Evolutionary conservation across 148 eudicot species (phyloP).

Genomic region (Rhododendron henanense): DNA sequence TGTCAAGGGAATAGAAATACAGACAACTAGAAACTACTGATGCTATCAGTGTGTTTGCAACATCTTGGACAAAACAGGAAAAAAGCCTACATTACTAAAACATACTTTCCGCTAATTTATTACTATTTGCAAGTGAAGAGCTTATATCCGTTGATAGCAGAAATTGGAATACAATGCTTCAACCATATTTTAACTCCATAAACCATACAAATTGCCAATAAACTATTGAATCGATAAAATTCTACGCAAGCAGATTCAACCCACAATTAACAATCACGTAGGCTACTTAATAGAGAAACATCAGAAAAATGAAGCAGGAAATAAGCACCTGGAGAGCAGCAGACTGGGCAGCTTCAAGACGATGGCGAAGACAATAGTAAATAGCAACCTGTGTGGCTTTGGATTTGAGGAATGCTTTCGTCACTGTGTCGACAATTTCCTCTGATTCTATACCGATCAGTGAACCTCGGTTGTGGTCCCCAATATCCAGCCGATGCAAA

Average conservation of each 20-base stretch:
- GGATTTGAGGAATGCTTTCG: slow-evolving; percentile 59
- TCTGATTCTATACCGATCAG: slow-evolving; percentile 44
- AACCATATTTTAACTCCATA: neutral
- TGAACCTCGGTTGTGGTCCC: slow-evolving; percentile 38
- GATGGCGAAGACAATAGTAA: slow-evolving; percentile 83
- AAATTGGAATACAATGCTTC: neutral
- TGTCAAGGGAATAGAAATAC: neutral
- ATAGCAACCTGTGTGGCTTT: slow-evolving; percentile 74
- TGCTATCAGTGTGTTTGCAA: neutral
- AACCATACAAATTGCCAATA: neutral
- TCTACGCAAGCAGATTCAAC: neutral
- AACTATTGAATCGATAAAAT: neutral
- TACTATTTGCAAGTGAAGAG: neutral
- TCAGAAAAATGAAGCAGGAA: slow-evolving; percentile 1
- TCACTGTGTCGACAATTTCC: slow-evolving; percentile 52
- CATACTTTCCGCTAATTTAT: neutral
- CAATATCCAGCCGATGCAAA: slow-evolving; percentile 47
- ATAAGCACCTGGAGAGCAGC: slow-evolving; percentile 68
- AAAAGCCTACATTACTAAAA: neutral
- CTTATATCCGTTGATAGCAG: neutral
- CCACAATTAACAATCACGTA: neutral
- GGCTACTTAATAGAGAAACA: neutral
- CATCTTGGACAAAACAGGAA: neutral
- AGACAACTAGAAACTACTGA: neutral
- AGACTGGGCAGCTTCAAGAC: slow-evolving; percentile 51